A percentile compares a stretch with the other conserved stretches of the same genome.
phyloP scores from a whole-genome alignment of 2,329 filamentous ascomycete species.

The Proliferodiscus dingleyae region DNA sequence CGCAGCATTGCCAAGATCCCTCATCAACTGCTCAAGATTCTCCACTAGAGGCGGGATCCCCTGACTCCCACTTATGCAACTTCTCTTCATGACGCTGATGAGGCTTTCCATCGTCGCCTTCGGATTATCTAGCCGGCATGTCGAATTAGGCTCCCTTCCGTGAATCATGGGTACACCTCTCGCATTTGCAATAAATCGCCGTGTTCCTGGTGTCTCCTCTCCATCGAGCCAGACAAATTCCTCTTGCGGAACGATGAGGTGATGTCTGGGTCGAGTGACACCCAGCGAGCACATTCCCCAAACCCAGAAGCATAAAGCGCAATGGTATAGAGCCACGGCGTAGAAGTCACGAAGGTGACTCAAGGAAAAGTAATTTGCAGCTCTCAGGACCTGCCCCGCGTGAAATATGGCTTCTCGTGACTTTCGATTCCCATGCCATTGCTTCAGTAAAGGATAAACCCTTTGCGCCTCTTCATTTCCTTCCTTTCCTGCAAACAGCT shows the following conservation, averaged over 20 bases:
- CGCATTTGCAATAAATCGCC: slow-evolving; percentile 11
- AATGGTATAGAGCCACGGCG: slow-evolving; percentile 65
- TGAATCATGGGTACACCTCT: slow-evolving; percentile 9
- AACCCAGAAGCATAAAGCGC: slow-evolving; percentile 62
- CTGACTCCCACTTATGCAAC: slow-evolving; percentile 2
- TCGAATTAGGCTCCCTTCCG: not conserved
- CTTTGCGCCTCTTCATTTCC: slow-evolving; percentile 60
- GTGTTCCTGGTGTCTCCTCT: slow-evolving; percentile 6
- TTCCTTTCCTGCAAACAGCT: slow-evolving; percentile 63
- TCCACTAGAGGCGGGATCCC: slow-evolving; percentile 57
- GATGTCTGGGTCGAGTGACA: not conserved
- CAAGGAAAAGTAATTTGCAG: slow-evolving; percentile 35
- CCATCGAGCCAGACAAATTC: slow-evolving; percentile 10
- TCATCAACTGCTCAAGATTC: slow-evolving; percentile 60
- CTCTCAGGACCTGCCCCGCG: slow-evolving; percentile 61
- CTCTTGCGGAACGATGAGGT: not conserved
- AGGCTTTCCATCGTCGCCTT: slow-evolving; percentile 12
- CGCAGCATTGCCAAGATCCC: slow-evolving; percentile 42
- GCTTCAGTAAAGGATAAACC: slow-evolving; percentile 47
- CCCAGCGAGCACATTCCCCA: slow-evolving; percentile 51
- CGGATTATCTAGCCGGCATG: slow-evolving; percentile 7
- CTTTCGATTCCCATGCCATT: slow-evolving; percentile 52
- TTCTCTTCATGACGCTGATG: slow-evolving; percentile 5
- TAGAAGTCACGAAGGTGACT: slow-evolving; percentile 56
- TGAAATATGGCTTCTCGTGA: slow-evolving; percentile 61